A percentile compares a stretch with the other conserved stretches of the same genome.
Conservation (phyloP, 208 protist genomes). For the Endotrypanum monterogeii region DNA sequence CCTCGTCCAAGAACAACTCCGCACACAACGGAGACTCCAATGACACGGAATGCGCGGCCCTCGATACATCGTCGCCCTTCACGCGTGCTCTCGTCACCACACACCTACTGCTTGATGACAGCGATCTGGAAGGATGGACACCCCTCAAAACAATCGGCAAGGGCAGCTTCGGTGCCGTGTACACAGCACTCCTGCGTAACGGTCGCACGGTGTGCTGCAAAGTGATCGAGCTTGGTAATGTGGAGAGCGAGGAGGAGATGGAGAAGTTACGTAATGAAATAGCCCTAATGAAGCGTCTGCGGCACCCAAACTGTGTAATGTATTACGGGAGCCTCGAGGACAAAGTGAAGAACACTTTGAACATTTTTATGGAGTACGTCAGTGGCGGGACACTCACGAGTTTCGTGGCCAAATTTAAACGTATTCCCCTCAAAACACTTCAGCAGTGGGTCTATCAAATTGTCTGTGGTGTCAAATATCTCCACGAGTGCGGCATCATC, state of each 20-base stretch:
- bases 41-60: not conserved
- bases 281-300: slow-evolving; percentile 78
- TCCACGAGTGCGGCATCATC: slow-evolving; percentile 89
- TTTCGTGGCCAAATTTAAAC: slow-evolving; percentile 82
- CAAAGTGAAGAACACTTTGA: slow-evolving; percentile 62
- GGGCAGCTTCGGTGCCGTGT: slow-evolving; percentile 87
- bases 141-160: slow-evolving; percentile 81
- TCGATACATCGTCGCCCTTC: slow-evolving; percentile 14
- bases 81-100: slow-evolving; percentile 14
- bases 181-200: slow-evolving; percentile 69
- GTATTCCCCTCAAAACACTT: slow-evolving; percentile 68
- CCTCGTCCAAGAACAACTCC: not conserved
- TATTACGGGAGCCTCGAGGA: slow-evolving; percentile 90
- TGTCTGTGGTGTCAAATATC: slow-evolving; percentile 86
- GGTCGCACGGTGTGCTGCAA: slow-evolving; percentile 85
- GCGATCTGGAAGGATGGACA: slow-evolving; percentile 71
- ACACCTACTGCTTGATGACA: slow-evolving; percentile 50
- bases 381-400: slow-evolving; percentile 78
- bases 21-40: not conserved
- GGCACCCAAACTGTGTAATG: slow-evolving; percentile 91
- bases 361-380: slow-evolving; percentile 95
- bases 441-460: slow-evolving; percentile 92
- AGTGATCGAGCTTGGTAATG: slow-evolving; percentile 78
- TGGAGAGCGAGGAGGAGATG: slow-evolving; percentile 68
- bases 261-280: slow-evolving; percentile 86